Base-by-base conservation (phyloP, 257 asterid genomes). In the Solanum corneliomulleri region DNA sequence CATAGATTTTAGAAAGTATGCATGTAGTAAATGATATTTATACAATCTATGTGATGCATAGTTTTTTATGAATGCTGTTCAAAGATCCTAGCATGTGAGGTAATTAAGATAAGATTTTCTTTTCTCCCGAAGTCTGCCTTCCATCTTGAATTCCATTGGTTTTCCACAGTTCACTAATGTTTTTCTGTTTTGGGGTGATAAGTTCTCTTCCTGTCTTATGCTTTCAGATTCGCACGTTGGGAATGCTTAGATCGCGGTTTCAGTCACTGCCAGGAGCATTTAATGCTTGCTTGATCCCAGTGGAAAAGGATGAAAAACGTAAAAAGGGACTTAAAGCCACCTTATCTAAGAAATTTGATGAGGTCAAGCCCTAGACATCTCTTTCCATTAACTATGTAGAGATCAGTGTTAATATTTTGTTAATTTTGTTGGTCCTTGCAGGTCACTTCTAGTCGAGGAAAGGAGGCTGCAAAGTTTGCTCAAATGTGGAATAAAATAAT, bases 401-500 rank as follows among this genome's bases (percentile, higher is more conserved):
- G 87, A 41, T 62, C 85, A 70, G 72, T 56, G 44, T 83, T 75
- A 70, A 23, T 35, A 83, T 74, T n/a, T 75, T 76, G 83, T 85
- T 72, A 85, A 66, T 83, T 88, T 88, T 69, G 86, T 87, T 89
- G 88, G 64, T 70, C 42, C 88, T 87, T 91, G 87, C 94, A 97
- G 99, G 91, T 94, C 88, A 92, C 89, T 64, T 94, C 98, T 87
- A 94, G 91, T 87, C 93, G 92, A 87, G 98, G 92, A 5, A 92
- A 93, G 90, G 95, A 93, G 87, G 98, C 98, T 69, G 99, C 99
- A 82, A 91, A 92, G 82, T 97, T 97, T 91, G 96, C 99, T 88
- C 99, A 97, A 91, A 91, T 97, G 92, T 97, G 99, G 99, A 97
- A 97, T 92, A 95, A 95, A 91, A 97, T 97, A 71, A 93, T 97